Evolutionary conservation across 176 grass and related monocot genomes (phyloP), one percentile per base, ranked within the genome.

Genomic region (Themeda triandra): DNA sequence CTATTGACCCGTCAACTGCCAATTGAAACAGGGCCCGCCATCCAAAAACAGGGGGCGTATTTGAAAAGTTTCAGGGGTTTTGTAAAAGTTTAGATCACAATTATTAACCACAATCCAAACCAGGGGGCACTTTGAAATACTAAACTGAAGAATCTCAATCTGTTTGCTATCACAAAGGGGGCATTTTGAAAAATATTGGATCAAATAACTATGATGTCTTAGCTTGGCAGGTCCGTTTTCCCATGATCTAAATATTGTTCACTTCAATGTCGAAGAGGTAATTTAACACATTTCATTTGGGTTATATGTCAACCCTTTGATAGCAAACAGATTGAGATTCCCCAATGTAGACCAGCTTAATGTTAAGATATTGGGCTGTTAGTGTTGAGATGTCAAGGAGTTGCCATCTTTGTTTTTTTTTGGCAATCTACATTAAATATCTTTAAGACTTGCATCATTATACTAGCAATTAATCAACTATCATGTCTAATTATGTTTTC

Each of bases 1-100:
- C 75, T 79, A 87, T 54, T 40, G 83, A 89, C 82, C 87, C 63
- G 21, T 37, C 36, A 53, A 88, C 79, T 69, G 92, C 35, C 29
- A 53, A 86, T 75, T 59, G 87, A 80, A 78, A 97, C 92, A 80
- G 87, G 75, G 63, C 35, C 40, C 87, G 5, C 10, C 13, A 46
- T 46, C 10, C 10, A 12, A 12, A 46, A 15, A 3, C 3, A 10
- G 10, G 42, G 42, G 10, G 12, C 10, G 0, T 5, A 46, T 14
- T 14, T 10, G 10, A 3, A 46, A 46, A 15, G 15, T 54, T 6
- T 54, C 6, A 17, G 15, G 15, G 15, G 2, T 6, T 58, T 21
- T 56, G 21, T 0, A 23, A 58, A 58, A n/a, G 8, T 10, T 58
- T 58, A n/a, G 21, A 10, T 58, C 21, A n/a, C 1, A 8, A n/a